These are phyloP conservation scores for Kentomonas sorsogonicus DNA, from an alignment of 208 protist species.

Conservation along the genomic window DNA sequence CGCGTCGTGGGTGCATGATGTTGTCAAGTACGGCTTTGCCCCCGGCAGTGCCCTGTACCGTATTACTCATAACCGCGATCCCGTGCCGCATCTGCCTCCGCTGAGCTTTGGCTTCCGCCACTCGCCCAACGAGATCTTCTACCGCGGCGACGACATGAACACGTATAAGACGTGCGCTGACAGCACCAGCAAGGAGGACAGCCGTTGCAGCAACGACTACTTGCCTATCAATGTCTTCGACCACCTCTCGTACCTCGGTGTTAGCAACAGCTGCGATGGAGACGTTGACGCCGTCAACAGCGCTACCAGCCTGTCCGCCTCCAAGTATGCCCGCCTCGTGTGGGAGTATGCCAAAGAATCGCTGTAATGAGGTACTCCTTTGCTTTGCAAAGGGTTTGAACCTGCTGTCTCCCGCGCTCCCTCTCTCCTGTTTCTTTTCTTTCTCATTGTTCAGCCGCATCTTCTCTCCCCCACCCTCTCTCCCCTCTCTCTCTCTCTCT, in stretches of 20 bases:
- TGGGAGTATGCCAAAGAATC: constrained; percentile 11
- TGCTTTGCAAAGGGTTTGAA: no score
- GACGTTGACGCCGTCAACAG: not conserved
- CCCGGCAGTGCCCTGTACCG: constrained; percentile 33
- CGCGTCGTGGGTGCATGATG: constrained; percentile 16
- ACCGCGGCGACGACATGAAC: constrained; percentile 5
- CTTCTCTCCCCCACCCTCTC: no score
- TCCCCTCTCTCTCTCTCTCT: no score
- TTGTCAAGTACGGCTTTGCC: constrained; percentile 19
- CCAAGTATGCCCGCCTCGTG: not conserved
- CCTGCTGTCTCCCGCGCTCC: no score
- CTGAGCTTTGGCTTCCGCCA: constrained; percentile 24
- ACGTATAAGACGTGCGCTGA: constrained; percentile 25
- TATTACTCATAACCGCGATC: constrained; percentile 25
- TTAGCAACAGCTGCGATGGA: constrained; percentile 10
- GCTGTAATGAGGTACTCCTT: no score
- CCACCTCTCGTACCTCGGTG: constrained; percentile 38
- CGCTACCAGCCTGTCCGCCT: no score
- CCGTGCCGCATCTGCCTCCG: constrained; percentile 27
- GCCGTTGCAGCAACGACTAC: constrained; percentile 21
- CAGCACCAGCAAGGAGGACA: constrained; percentile 14
- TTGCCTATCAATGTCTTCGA: constrained; percentile 9
- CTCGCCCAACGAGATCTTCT: constrained; percentile 31
- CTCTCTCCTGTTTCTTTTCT: not conserved
- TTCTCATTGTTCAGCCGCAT: no score